Base-by-base conservation (phyloP, 2,329 filamentous ascomycete species). In the Botrytis byssoidea region DNA sequence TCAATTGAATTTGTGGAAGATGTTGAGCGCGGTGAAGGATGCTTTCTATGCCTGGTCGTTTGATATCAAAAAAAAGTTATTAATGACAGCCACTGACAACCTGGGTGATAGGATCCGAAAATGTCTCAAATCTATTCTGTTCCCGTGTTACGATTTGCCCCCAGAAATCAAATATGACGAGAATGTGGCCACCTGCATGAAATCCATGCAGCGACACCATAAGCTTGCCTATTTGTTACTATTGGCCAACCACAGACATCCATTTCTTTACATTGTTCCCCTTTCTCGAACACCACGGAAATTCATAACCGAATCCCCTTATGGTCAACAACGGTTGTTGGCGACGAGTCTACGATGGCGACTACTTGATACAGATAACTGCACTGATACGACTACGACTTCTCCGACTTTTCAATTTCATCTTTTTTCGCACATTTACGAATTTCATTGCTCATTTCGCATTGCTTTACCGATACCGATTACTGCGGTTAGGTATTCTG, bases 131-230 rank as follows among this genome's bases (percentile, higher is more conserved):
- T 46, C 25, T 48, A 12, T 60, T 37, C 37, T n/a, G 46, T 32
- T 59, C 51, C 37, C 9, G 37, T 32, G 51, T 68, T 55, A 10
- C 25, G 14, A 68, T 68, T 68, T 55, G 35, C 25, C n/a, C 44
- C 8, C n/a, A 29, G 12, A 44, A 44, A 35, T 32, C 40, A 48
- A 60, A 68, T 60, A 72, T 59, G 70, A 59, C 51, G 67, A 44
- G 63, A 55, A 32, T 68, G 37, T 46, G 48, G 70, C 10, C 35
- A 68, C 37, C 29, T 72, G 70, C 70, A 72, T 72, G 61, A 25
- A 68, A 46, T 48, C 10, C 70, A 72, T 72, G 70, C 70, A 72
- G 70, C 63, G 61, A 59, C 70, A 60, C 46, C 70, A 67, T 67
- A 57, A 44, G 59, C 70, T 60, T 72, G 32, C 61, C 22, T 9